Evolutionary conservation across 257 asterid species (phyloP), one percentile per base, ranked within the genome.

Genomic region (Avicennia marina): DNA sequence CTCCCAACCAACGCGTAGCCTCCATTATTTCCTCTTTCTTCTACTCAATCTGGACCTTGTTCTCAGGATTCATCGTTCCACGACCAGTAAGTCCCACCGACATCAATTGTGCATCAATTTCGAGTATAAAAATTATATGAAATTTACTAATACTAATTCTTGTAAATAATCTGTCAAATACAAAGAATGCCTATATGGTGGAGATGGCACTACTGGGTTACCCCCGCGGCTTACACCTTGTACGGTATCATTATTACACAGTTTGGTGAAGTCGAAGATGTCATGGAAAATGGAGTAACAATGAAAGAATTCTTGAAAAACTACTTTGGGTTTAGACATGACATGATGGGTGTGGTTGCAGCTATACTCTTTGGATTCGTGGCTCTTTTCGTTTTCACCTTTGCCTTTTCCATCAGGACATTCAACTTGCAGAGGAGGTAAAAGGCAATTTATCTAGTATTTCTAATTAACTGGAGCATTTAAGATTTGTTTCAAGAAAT

Each of bases 181-280:
- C 83, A 87, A 94, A 73, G 81, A 44, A 81, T 84, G 7, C 89
- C 96, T 1, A 20, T 84, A 5, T 87, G 91, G 91, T 87, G 94
- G 94, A 79, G 94, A 76, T 87, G 96, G 96, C 79, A 82, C 74
- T 87, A 79, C 51, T 87, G 94, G 91, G 73, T 52, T 34, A 67
- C 77, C 7, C 96, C 94, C 0, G 52, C 78, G 12, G 72, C 94
- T 2, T 85, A 82, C 66, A 81, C 94, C 11, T 64, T 87, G 62
- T 84, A 87, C 18, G 96, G 94, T 1, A 40, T 84, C 58, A 42
- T 84, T 11, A 64, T 69, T 8, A 65, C 96, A 2, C 96, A 87
- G 43, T 87, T 72, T 29, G 94, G 91, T 49, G 89, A 87, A 4
- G 18, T 75, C 31, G 20, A 56, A 57, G 73, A 72, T 6, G 21